phyloP scores from a whole-genome alignment of 495 filamentous ascomycete species.

The Penicillium alfredii region DNA sequence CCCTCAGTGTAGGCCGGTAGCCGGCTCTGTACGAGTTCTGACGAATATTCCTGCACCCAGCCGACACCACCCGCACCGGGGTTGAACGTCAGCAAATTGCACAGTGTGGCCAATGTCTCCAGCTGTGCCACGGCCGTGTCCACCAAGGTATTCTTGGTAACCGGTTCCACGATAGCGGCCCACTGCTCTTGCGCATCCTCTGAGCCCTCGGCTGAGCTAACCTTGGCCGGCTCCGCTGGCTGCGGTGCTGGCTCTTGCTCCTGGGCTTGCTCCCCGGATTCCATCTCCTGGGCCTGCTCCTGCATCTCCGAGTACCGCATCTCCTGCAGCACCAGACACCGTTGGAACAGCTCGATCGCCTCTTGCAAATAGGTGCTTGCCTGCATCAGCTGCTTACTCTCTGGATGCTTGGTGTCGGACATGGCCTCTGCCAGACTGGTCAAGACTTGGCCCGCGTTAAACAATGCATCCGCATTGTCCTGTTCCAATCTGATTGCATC shows the following conservation, averaged over 20 bases:
- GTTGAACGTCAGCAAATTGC: conserved; percentile 44
- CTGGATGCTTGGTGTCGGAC: conserved; percentile 39
- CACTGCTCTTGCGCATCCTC: conserved; percentile 49
- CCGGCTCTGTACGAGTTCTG: conserved; percentile 40
- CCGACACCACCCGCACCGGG: conserved; percentile 34
- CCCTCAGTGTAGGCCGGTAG: conserved; percentile 41
- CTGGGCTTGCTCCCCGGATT: conserved; percentile 25
- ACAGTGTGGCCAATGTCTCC: conserved; percentile 51
- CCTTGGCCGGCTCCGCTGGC: conserved; percentile 5
- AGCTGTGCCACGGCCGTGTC: conserved; percentile 61
- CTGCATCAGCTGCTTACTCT: conserved; percentile 34
- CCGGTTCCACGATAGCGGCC: conserved; percentile 55
- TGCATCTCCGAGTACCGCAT: conserved; percentile 49
- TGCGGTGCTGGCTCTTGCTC: conserved; percentile 16
- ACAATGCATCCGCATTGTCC: conserved; percentile 58
- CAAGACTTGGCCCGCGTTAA: conserved; percentile 65
- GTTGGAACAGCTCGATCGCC: conserved; percentile 56
- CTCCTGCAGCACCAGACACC: conserved; percentile 56
- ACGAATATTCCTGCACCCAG: conserved; percentile 52
- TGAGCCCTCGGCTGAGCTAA: conserved; percentile 14
- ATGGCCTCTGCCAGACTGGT: conserved; percentile 57
- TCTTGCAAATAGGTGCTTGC: conserved; percentile 51
- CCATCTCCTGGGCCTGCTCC: conserved; percentile 37
- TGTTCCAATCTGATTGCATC: conserved; percentile 52
- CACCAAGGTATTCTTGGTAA: conserved; percentile 55